Evolutionary conservation across 495 filamentous ascomycete genomes (phyloP).

Genomic region (Penicillium lividum): DNA sequence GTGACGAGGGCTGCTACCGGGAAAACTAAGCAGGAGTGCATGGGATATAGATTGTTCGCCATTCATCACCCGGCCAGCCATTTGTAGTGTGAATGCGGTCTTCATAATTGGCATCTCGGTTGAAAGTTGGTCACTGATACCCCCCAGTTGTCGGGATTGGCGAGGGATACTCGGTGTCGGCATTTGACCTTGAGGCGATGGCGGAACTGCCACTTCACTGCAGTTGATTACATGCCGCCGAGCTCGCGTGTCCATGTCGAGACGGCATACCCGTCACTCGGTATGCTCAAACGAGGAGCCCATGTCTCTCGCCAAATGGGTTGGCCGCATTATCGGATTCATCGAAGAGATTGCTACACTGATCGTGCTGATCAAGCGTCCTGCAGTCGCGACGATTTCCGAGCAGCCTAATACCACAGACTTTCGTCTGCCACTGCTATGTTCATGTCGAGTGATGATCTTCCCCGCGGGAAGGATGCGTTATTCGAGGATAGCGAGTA

Average conservation of each 20-base stretch:
- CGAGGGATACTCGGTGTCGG: neutral
- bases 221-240: neutral
- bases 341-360: neutral
- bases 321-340: slow-evolving; percentile 2
- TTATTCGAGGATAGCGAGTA: neutral
- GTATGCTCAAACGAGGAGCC: neutral
- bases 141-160: neutral
- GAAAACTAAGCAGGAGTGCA: neutral
- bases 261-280: neutral
- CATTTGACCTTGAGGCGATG: neutral
- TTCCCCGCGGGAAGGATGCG: too few species aligned
- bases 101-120: neutral
- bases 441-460: neutral
- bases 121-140: neutral
- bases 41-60: neutral
- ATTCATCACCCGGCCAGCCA: neutral
- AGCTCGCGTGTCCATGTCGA: neutral
- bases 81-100: neutral
- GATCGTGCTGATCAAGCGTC: neutral
- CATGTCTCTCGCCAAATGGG: neutral
- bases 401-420: neutral
- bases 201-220: neutral
- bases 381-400: slow-evolving; percentile 2
- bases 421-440: neutral
- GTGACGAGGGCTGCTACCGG: neutral